Evolutionary conservation across 805 yeast genomes (phyloP).

Genomic region (Pichia heedii): DNA sequence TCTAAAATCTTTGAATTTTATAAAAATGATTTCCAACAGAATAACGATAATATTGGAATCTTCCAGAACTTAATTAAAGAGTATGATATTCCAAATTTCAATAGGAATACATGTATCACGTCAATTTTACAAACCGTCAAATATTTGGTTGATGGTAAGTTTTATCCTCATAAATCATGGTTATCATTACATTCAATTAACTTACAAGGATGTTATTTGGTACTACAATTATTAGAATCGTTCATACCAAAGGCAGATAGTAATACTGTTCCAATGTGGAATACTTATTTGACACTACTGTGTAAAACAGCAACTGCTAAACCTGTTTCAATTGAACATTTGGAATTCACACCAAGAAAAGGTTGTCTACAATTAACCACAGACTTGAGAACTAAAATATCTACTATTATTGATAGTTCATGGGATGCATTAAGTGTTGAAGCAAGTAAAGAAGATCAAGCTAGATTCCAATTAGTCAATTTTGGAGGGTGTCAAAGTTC

Average conservation of each 20-base stretch:
- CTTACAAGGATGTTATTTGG: constrained; percentile 17
- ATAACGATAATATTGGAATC: not conserved
- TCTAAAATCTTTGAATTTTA: constrained; percentile 27
- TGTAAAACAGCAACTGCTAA: constrained; percentile 55
- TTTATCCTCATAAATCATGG: constrained; percentile 66
- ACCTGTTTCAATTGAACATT: constrained; percentile 59
- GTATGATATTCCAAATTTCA: constrained; percentile 5
- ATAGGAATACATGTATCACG: not conserved
- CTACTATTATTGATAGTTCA: constrained; percentile 44
- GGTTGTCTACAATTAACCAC: constrained; percentile 59
- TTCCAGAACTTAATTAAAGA: constrained; percentile 2
- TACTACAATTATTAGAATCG: constrained; percentile 26
- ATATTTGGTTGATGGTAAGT: constrained; percentile 34
- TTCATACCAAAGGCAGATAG: constrained; percentile 44
- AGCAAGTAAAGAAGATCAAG: constrained; percentile 42
- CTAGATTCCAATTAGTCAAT: constrained; percentile 48
- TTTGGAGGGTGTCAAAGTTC: constrained; percentile 68
- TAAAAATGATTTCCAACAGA: constrained; percentile 1
- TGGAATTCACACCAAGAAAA: constrained; percentile 63
- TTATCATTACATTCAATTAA: constrained; percentile 53
- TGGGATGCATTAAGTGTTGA: constrained; percentile 74
- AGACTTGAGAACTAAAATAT: constrained; percentile 51
- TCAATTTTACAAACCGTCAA: constrained; percentile 37
- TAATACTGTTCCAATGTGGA: constrained; percentile 44
- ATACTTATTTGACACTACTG: constrained; percentile 49